phyloP scores from a whole-genome alignment of 2,329 filamentous ascomycete species.

The Trichophyton simii region DNA sequence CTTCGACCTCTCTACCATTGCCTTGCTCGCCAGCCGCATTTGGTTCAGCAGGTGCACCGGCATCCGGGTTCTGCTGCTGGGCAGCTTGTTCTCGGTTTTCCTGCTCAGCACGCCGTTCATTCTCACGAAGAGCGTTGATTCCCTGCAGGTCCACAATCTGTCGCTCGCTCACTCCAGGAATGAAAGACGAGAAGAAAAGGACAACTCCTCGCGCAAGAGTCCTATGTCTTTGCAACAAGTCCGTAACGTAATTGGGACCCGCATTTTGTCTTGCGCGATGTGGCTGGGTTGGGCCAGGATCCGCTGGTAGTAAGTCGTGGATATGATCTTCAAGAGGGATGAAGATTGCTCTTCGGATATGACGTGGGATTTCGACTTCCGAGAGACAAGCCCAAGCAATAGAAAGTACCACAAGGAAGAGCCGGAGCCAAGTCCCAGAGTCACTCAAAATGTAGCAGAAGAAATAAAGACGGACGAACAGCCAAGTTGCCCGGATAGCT shows the following conservation, averaged over 20 bases:
- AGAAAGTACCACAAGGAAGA: slow-evolving; percentile 28
- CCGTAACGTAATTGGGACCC: neutral
- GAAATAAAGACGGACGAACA: slow-evolving; percentile 45
- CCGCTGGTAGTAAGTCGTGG: slow-evolving; percentile 29
- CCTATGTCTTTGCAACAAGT: slow-evolving; percentile 12
- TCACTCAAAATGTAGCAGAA: slow-evolving; percentile 48
- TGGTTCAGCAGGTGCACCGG: neutral
- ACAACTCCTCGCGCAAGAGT: slow-evolving; percentile 41
- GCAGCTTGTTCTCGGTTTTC: slow-evolving; percentile 5
- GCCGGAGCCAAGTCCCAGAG: slow-evolving; percentile 34
- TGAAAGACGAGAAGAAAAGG: slow-evolving; percentile 51
- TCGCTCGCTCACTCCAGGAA: slow-evolving; percentile 50
- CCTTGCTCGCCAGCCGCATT: neutral
- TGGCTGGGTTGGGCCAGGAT: slow-evolving; percentile 15
- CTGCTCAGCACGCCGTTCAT: slow-evolving; percentile 4
- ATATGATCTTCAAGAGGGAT: slow-evolving; percentile 33
- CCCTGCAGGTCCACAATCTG: slow-evolving; percentile 46
- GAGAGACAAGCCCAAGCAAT: slow-evolving; percentile 30
- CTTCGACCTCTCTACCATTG: neutral
- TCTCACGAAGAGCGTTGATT: slow-evolving; percentile 28
- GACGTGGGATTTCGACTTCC: slow-evolving; percentile 28
- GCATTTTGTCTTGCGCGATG: slow-evolving; percentile 1
- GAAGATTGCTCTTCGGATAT: slow-evolving; percentile 24
- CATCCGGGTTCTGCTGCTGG: slow-evolving; percentile 1
- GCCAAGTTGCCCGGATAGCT: slow-evolving; percentile 38